Conservation (phyloP, 352 stramenopile genomes). For the Phytophthora sansomeana region DNA sequence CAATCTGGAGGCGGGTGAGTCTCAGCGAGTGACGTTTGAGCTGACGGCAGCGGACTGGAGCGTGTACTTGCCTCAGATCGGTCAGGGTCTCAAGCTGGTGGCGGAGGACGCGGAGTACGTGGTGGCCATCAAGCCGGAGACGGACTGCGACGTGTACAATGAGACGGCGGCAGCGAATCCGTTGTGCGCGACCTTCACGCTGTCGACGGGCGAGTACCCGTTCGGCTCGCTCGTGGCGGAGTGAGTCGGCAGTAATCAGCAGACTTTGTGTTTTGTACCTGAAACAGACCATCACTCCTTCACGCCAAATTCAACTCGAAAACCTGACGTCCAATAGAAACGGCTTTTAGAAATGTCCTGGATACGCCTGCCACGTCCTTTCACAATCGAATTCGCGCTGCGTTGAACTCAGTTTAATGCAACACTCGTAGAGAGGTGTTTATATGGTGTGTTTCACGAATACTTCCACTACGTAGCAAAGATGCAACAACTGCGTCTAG, state of each 20-base stretch:
- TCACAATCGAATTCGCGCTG: slow-evolving; percentile 19
- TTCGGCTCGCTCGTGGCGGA: slow-evolving; percentile 16
- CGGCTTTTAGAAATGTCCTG: too few relatives aligned
- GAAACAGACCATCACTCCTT: slow-evolving; percentile 21
- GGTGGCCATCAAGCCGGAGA: slow-evolving; percentile 48
- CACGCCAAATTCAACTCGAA: slow-evolving; percentile 11
- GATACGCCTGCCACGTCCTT: slow-evolving; percentile 1
- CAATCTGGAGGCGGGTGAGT: slow-evolving; percentile 14
- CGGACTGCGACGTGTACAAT: slow-evolving; percentile 32
- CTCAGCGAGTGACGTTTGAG: slow-evolving; percentile 22
- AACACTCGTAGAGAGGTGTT: too few relatives aligned
- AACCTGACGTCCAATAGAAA: slow-evolving; percentile 7
- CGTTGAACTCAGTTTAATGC: too few relatives aligned
- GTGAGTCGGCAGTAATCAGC: not conserved
- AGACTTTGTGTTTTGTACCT: not conserved
- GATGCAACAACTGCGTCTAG: slow-evolving; percentile 11
- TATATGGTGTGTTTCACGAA: too few relatives aligned
- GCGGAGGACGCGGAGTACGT: slow-evolving; percentile 48
- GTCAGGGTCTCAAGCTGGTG: slow-evolving; percentile 37
- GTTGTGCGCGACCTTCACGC: slow-evolving; percentile 27
- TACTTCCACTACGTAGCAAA: too few relatives aligned
- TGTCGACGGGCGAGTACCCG: slow-evolving; percentile 26
- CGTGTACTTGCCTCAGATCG: slow-evolving; percentile 54
- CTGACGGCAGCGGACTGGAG: slow-evolving; percentile 39
- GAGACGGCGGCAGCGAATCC: slow-evolving; percentile 22